A percentile compares a stretch with the other conserved stretches of the same genome.
Evolutionary conservation across 2,329 filamentous ascomycete genomes (phyloP).

Genomic region (Shiraia sp.): DNA sequence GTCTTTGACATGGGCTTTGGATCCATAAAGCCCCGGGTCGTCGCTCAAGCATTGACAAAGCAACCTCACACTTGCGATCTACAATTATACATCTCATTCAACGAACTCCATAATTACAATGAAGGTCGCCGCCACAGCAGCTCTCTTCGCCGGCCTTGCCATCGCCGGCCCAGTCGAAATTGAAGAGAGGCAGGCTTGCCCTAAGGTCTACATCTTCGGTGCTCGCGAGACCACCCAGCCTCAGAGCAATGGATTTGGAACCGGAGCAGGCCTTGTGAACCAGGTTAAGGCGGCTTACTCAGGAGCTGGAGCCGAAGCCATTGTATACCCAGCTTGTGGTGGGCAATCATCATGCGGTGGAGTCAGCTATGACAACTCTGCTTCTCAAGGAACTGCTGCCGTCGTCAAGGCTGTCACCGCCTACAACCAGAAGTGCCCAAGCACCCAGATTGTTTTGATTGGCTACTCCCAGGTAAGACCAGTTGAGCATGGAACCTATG

Average conservation of each 20-base stretch:
- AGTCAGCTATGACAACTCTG: slow-evolving; percentile 64
- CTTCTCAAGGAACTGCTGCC: slow-evolving; percentile 60
- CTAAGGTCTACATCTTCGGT: slow-evolving; percentile 50
- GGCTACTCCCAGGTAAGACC: slow-evolving; percentile 63
- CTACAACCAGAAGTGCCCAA: slow-evolving; percentile 61
- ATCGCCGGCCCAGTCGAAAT: slow-evolving; percentile 43
- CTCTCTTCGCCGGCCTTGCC: slow-evolving; percentile 35
- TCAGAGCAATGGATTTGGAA: slow-evolving; percentile 46
- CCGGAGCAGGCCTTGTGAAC: slow-evolving; percentile 47
- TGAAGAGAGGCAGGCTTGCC: slow-evolving; percentile 44
- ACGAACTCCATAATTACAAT: slow-evolving; percentile 20
- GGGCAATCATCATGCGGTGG: slow-evolving; percentile 62
- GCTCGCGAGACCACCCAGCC: slow-evolving; percentile 49
- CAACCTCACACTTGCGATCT: slow-evolving; percentile 11
- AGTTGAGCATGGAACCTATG: background rate
- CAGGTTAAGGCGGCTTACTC: slow-evolving; percentile 46
- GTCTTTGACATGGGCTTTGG: slow-evolving; percentile 1
- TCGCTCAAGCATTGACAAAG: slow-evolving; percentile 16
- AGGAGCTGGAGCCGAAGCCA: slow-evolving; percentile 47
- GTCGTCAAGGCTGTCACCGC: slow-evolving; percentile 63
- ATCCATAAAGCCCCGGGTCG: slow-evolving; percentile 8
- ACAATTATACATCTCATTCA: slow-evolving; percentile 5
- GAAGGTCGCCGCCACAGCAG: slow-evolving; percentile 38
- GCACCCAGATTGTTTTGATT: slow-evolving; percentile 62
- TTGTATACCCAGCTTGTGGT: slow-evolving; percentile 62